A percentile compares a stretch with the other conserved stretches of the same genome.
Evolutionary conservation across 164 flowering plant species (phyloP).

Genomic region (Stephania cephalantha): DNA sequence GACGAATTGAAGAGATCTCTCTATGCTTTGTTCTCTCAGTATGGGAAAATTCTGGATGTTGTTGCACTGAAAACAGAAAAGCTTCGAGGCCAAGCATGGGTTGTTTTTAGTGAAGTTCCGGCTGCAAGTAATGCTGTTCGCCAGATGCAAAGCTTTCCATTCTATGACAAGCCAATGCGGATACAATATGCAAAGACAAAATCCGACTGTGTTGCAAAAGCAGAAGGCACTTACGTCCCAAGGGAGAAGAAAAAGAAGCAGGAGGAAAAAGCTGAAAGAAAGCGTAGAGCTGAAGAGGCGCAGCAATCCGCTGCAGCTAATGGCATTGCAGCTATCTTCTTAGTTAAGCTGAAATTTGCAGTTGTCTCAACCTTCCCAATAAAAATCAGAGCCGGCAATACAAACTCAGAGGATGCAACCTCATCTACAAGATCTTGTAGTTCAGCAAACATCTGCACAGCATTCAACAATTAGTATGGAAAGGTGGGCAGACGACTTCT

Average conservation of each 20-base stretch:
- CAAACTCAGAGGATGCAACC: too few species aligned
- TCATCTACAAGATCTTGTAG: too few species aligned
- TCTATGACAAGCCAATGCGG: constrained; percentile 91
- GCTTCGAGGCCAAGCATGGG: constrained; percentile 98
- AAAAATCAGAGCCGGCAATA: too few species aligned
- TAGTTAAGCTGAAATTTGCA: too few species aligned
- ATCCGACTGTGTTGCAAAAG: constrained; percentile 91
- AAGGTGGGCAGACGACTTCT: too few species aligned
- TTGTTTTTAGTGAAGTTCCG: constrained; percentile 80
- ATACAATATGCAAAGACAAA: constrained; percentile 93
- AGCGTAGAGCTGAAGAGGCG: constrained; percentile 52
- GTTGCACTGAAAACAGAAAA: constrained; percentile 83
- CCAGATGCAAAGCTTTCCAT: constrained; percentile 91
- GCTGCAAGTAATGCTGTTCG: constrained; percentile 97
- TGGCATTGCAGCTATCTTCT: too few species aligned
- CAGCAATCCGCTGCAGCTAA: constrained; percentile 44
- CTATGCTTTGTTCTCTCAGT: constrained; percentile 84
- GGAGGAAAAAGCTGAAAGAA: constrained; percentile 93
- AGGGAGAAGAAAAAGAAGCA: constrained; percentile 92
- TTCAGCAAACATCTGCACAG: too few species aligned
- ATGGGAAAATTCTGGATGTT: constrained; percentile 89
- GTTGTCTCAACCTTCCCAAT: too few species aligned
- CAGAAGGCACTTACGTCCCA: constrained; percentile 67
- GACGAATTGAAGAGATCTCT: constrained; percentile 92
- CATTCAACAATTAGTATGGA: too few species aligned